Base-by-base conservation (phyloP, 805 yeast genomes). In the Candida verbasci region DNA sequence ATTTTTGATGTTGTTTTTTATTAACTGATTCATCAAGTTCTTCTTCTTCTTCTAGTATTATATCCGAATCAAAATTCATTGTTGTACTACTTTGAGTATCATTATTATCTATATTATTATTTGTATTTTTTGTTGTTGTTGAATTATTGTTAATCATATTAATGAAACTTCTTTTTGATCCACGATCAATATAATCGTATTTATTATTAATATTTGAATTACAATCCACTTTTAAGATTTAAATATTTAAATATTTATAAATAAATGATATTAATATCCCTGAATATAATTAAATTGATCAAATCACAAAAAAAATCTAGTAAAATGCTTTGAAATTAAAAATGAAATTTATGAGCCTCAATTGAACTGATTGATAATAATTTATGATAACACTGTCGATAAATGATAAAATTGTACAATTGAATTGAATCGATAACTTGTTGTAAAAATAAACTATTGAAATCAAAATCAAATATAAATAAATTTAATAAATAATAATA, bases 141-240 rank as follows among this genome's bases (percentile, higher is more conserved):
- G n/a, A 25, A 25, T 29, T 29, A 23, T 29, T 18, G 16, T 26
- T 16, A 31, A 29, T 34, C 41, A 38, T 38, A 17, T 22, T 31
- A 15, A 10, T 16, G 21, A 29, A 32, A 15, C 24, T 32, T 22
- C 31, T 29, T 31, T 35, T 35, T n/a, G 27, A 31, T 6, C 23
- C 20, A 31, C 29, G 29, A 24, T 31, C 35, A 24, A 17, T 24
- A 17, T 20, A 22, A 14, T 24, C 22, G 28, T 20, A 16, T 6
- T 7, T n/a, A 9, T 17, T 31, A 22, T 7, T 30, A 4, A 10
- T 8, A 12, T 24, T 24, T 9, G 18, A 16, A 4, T 29, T 6
- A n/a, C 24, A 14, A 22, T 31, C 11, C 35, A 31, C 35, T 31
- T 24, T 30, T 15, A 3, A 27, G 7, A 16, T 6, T 24, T 4